Conservation (phyloP, 768 basidiomycete genomes). For the Ephemerocybe angulata region DNA sequence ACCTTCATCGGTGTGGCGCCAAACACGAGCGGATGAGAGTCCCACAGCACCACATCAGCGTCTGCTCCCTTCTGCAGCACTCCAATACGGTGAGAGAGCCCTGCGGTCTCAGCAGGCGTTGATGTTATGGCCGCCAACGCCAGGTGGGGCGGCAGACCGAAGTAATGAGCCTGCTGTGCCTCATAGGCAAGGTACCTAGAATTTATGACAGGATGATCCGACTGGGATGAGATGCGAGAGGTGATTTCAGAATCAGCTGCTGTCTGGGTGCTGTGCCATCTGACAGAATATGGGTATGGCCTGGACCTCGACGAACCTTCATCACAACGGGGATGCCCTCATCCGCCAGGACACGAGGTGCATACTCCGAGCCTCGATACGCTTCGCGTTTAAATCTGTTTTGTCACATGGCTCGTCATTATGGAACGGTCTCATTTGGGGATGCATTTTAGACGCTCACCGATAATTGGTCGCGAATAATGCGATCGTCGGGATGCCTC, state of each 20-base stretch:
- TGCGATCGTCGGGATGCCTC: slow-evolving; percentile 66
- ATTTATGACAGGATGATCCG: slow-evolving; percentile 57
- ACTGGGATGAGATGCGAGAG: slow-evolving; percentile 30
- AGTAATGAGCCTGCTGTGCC: slow-evolving; percentile 69
- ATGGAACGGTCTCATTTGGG: background rate
- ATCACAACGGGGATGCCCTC: slow-evolving; percentile 68
- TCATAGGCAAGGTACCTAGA: slow-evolving; percentile 68
- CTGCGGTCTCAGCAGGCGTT: slow-evolving; percentile 59
- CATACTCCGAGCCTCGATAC: slow-evolving; percentile 76
- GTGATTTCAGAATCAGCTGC: background rate
- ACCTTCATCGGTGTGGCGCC: slow-evolving; percentile 73
- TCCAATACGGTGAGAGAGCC: slow-evolving; percentile 76
- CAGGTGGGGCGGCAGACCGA: slow-evolving; percentile 53
- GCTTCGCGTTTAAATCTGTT: slow-evolving; percentile 46
- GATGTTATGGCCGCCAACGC: slow-evolving; percentile 67
- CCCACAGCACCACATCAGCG: slow-evolving; percentile 73
- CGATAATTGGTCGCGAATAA: slow-evolving; percentile 77
- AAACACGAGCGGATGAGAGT: slow-evolving; percentile 68
- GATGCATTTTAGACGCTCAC: slow-evolving; percentile 23
- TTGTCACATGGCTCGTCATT: background rate
- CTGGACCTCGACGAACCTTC: slow-evolving; percentile 55
- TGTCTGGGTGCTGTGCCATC: background rate
- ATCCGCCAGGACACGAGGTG: slow-evolving; percentile 71
- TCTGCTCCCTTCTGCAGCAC: slow-evolving; percentile 54
- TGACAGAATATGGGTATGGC: background rate